These are phyloP conservation scores for Mucor piriformis DNA, from an alignment of 371 early-diverging fungal genomes.

Conservation along the genomic window DNA sequence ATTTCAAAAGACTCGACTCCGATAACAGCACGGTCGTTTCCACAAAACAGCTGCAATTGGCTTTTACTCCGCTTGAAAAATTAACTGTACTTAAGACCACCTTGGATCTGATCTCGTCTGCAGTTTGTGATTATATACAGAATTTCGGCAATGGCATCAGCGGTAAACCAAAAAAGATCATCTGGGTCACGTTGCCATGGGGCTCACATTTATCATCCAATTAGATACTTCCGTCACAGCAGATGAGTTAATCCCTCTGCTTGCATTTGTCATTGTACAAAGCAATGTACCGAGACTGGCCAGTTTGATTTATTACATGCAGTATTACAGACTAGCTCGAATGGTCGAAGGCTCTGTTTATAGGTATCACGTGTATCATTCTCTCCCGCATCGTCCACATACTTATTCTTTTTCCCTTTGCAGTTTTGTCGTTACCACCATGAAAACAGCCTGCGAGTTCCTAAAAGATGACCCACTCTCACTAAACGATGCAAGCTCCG, in stretches of 20 bases:
- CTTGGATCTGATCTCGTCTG: slow-evolving; percentile 42
- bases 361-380: slow-evolving; percentile 7
- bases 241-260: slow-evolving; percentile 67
- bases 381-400: too few relatives aligned
- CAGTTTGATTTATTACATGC: slow-evolving; percentile 61
- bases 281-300: slow-evolving; percentile 54
- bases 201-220: background rate
- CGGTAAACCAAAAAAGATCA: slow-evolving; percentile 11
- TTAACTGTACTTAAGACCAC: slow-evolving; percentile 40
- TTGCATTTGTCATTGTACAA: slow-evolving; percentile 58
- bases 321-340: slow-evolving; percentile 53
- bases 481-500: slow-evolving; percentile 37
- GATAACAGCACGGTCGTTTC: slow-evolving; percentile 17
- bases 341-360: slow-evolving; percentile 53
- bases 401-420: background rate
- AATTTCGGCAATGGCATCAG: slow-evolving; percentile 20
- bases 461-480: slow-evolving; percentile 61
- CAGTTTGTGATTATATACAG: slow-evolving; percentile 37
- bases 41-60: slow-evolving; percentile 22
- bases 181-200: background rate
- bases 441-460: slow-evolving; percentile 58
- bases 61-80: slow-evolving; percentile 56
- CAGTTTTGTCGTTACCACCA: slow-evolving; percentile 57
- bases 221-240: slow-evolving; percentile 56
- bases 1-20: slow-evolving; percentile 37